phyloP scores from a whole-genome alignment of 208 protist species.

The Leishmania lainsoni region DNA sequence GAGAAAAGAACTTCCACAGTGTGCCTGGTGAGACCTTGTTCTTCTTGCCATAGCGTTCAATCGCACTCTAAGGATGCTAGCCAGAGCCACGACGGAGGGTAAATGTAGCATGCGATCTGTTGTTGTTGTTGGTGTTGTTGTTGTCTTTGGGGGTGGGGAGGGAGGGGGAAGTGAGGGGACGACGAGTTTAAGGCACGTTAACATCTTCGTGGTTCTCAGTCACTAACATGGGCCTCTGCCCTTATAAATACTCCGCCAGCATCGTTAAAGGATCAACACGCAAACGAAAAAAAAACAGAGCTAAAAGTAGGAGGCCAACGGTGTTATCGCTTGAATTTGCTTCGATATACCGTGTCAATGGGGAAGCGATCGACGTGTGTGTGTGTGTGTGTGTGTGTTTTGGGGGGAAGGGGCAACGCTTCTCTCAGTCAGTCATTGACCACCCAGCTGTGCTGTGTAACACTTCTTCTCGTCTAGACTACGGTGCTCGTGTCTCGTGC shows the following conservation, averaged over 20 bases:
- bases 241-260: background rate
- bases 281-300: background rate
- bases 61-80: background rate
- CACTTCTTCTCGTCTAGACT: background rate
- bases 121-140: background rate
- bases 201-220: conserved; percentile 11
- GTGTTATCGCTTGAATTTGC: background rate
- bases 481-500: background rate
- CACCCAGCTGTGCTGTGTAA: background rate
- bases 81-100: background rate
- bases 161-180: no score
- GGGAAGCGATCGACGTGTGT: background rate
- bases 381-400: no score
- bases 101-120: background rate
- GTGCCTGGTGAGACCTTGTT: background rate
- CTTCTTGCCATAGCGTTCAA: background rate
- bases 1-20: background rate
- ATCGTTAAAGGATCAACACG: background rate
- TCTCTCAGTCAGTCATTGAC: background rate
- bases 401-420: no score
- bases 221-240: background rate
- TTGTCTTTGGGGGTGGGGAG: no score
- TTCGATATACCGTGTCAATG: background rate
- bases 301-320: background rate
- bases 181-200: conserved; percentile 4